Conservation (phyloP, 2,329 filamentous ascomycete genomes). For the Leptographium wingfieldii region DNA sequence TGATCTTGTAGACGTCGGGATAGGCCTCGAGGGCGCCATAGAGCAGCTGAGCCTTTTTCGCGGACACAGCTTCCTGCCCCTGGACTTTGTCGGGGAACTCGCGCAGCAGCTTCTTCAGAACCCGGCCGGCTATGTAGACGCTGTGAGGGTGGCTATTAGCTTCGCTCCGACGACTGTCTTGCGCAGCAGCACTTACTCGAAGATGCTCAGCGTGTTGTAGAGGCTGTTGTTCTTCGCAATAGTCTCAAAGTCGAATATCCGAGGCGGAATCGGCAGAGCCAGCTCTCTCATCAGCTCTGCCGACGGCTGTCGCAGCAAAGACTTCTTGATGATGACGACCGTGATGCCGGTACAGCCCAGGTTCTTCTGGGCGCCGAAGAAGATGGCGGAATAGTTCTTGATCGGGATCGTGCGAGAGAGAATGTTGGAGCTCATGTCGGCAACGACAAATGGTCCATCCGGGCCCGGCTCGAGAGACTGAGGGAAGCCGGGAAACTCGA, state of each 20-base stretch:
- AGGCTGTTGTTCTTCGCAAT: slow-evolving; percentile 88
- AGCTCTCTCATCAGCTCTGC: slow-evolving; percentile 60
- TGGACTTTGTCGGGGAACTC: slow-evolving; percentile 56
- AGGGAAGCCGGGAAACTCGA: slow-evolving; percentile 74
- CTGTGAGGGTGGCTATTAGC: slow-evolving; percentile 24
- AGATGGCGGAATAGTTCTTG: slow-evolving; percentile 69
- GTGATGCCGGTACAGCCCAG: slow-evolving; percentile 77
- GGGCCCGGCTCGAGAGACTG: slow-evolving; percentile 42
- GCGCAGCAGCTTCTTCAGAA: slow-evolving; percentile 62
- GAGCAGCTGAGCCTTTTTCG: slow-evolving; percentile 63
- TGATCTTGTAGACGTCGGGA: slow-evolving; percentile 59
- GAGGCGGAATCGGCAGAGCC: slow-evolving; percentile 63
- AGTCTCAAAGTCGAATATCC: slow-evolving; percentile 70
- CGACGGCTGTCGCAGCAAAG: slow-evolving; percentile 60
- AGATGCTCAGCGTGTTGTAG: slow-evolving; percentile 93
- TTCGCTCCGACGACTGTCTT: too few species aligned
- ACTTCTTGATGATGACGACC: slow-evolving; percentile 73
- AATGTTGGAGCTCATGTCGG: slow-evolving; percentile 93
- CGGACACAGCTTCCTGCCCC: slow-evolving; percentile 62
- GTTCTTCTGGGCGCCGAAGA: slow-evolving; percentile 94
- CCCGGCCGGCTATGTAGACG: slow-evolving; percentile 81
- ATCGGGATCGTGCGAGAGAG: slow-evolving; percentile 68
- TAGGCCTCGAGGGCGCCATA: slow-evolving; percentile 67
- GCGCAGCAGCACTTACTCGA: slow-evolving; percentile 43
- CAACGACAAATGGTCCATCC: slow-evolving; percentile 64